A percentile compares a stretch with the other conserved stretches of the same genome.
phyloP scores from a whole-genome alignment of 2,329 filamentous ascomycete genomes.

The Lasiodiplodia hormozganensis region DNA sequence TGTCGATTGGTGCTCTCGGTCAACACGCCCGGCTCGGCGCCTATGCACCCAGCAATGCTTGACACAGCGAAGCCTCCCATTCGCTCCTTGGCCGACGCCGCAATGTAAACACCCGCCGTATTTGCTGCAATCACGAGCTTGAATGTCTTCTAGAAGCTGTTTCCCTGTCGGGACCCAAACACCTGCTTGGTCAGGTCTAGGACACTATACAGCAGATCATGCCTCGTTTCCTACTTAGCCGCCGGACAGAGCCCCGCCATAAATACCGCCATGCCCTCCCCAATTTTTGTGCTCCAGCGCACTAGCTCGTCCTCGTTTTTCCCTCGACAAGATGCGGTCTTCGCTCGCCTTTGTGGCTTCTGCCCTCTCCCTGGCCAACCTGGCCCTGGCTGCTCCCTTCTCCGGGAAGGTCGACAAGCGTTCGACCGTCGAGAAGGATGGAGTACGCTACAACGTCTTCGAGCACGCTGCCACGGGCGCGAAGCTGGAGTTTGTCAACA shows the following conservation, averaged over 20 bases:
- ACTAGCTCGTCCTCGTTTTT: background rate
- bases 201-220: conserved; percentile 1
- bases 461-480: conserved; percentile 41
- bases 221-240: background rate
- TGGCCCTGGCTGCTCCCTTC: conserved; percentile 33
- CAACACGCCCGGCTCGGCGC: conserved; percentile 31
- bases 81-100: conserved; percentile 14
- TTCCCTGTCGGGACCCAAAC: conserved; percentile 5
- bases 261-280: conserved; percentile 1
- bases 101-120: background rate
- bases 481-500: conserved; percentile 38
- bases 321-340: conserved; percentile 31
- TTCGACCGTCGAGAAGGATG: conserved; percentile 36
- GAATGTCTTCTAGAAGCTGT: conserved; percentile 17
- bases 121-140: background rate
- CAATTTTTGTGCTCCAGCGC: background rate
- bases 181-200: conserved; percentile 27
- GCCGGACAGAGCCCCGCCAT: background rate
- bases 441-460: conserved; percentile 40
- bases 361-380: conserved; percentile 29
- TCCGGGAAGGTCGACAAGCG: conserved; percentile 34
- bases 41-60: conserved; percentile 32
- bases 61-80: conserved; percentile 10
- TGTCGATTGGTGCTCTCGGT: conserved; percentile 33
- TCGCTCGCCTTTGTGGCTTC: conserved; percentile 32